A percentile compares a stretch with the other conserved stretches of the same genome.
Conservation (phyloP, 352 stramenopile genomes). For the Phytophthora parvispora region DNA sequence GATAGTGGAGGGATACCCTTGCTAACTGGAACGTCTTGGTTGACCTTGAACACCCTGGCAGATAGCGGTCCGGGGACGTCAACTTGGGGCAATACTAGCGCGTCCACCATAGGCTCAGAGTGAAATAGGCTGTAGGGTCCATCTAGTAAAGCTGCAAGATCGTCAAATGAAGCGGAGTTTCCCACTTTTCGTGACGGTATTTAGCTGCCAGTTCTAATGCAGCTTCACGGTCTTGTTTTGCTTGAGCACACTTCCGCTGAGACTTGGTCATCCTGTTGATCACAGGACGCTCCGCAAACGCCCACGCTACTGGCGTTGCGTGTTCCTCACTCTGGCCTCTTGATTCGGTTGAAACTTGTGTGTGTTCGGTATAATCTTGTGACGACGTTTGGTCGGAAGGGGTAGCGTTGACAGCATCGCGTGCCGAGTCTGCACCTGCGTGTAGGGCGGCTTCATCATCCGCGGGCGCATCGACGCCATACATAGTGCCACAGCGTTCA, state of each 20-base stretch:
- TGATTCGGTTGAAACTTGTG: neutral
- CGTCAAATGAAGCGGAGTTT: constrained; percentile 5
- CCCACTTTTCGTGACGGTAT: neutral
- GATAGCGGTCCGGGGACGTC: neutral
- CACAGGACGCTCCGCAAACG: neutral
- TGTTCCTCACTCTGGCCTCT: neutral
- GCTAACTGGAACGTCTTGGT: too few species aligned
- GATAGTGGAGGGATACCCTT: too few species aligned
- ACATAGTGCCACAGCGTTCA: neutral
- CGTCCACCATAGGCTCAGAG: neutral
- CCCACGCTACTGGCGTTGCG: neutral
- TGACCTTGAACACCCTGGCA: neutral
- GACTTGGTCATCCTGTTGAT: constrained; percentile 10
- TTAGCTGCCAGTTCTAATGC: neutral
- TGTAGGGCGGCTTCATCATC: neutral
- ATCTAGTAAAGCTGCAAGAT: neutral
- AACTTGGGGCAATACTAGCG: neutral
- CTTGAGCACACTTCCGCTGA: neutral
- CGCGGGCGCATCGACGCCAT: neutral
- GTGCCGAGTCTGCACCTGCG: neutral
- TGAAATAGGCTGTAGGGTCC: neutral
- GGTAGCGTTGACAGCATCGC: neutral
- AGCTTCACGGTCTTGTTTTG: neutral
- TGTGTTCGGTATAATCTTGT: neutral
- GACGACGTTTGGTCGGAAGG: neutral